Base-by-base conservation (phyloP, 2,329 filamentous ascomycete species). In the Fusarium heterosporum region DNA sequence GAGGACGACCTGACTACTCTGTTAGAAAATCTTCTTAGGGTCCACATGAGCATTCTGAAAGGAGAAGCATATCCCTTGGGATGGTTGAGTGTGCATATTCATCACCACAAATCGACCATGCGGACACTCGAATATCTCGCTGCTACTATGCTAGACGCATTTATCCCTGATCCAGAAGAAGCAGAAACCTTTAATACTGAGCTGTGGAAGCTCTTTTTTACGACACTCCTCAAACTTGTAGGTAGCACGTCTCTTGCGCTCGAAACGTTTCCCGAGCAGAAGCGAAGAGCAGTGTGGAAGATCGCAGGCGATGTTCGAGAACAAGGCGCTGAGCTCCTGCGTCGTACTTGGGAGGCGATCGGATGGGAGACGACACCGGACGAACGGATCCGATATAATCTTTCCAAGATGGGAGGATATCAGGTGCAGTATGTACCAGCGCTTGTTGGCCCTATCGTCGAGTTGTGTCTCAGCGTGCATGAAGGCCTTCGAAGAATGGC, bases 391-490 rank as follows among this genome's bases (percentile, higher is more conserved):
- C 87, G 90, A 26, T 98, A 94, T 73, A 91, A 91, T 1, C 81
- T 98, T 55, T 84, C 87, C 53, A 94, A 90, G 76, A 91, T 98
- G 84, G 96, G 96, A 58, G 96, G 96, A 2, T 99, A 97, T 74
- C 96, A 99, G 79, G 96, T 99, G 19, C 96, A 98, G 79, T 99
- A 98, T 77, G 96, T 99, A 29, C 96, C 96, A 8, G 90, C 91
- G 13, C 85, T 99, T 8, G 93, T 99, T 9, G 90, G 91, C 1
- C 93, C 94, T 1, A 96, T 98, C 49, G 92, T 98, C 25, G 93
- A 96, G 78, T 85, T 99, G 11, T 99, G 96, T 75, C 84, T 99
- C 55, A 98, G 95, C 74, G 93, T 98, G 6, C 96, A 99, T 70
- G 93, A 97, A 76, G 94, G 94, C 5, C 82, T 99, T 56, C 88